Conservation (phyloP, 2,329 filamentous ascomycete species). For the Xylariales sp. region DNA sequence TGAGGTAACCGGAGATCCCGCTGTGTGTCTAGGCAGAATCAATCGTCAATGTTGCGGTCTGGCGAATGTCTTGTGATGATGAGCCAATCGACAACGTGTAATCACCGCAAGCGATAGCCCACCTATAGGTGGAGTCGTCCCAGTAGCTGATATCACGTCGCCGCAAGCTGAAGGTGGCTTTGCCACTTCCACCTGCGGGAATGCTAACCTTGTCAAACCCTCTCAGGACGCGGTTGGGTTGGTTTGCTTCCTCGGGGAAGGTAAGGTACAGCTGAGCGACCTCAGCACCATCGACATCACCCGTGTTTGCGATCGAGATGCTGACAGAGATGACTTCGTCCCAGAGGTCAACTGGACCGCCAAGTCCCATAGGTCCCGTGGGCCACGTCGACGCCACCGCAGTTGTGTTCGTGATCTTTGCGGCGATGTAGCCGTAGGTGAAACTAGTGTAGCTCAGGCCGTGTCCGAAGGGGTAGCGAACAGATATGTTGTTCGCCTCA, state of each 20-base stretch:
- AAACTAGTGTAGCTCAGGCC: conserved; percentile 55
- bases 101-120: conserved; percentile 44
- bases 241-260: conserved; percentile 31
- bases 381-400: conserved; percentile 30
- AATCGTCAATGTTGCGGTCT: conserved; percentile 30
- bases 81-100: conserved; percentile 42
- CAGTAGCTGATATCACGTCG: conserved; percentile 64
- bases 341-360: conserved; percentile 44
- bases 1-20: too few relatives aligned
- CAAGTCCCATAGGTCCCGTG: conserved; percentile 32
- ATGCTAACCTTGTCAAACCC: conserved; percentile 61
- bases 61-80: conserved; percentile 40
- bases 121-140: conserved; percentile 58
- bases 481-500: conserved; percentile 40
- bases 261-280: conserved; percentile 45
- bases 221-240: conserved; percentile 55
- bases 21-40: too few relatives aligned
- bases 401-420: conserved; percentile 27
- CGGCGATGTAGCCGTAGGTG: conserved; percentile 35
- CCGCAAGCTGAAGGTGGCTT: conserved; percentile 48
- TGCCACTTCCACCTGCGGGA: conserved; percentile 35
- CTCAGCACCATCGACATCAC: conserved; percentile 37
- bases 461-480: conserved; percentile 52
- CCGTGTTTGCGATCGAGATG: conserved; percentile 37
- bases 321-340: conserved; percentile 36